phyloP scores from a whole-genome alignment of 805 yeast species.

The Barnettozyma siamensis region DNA sequence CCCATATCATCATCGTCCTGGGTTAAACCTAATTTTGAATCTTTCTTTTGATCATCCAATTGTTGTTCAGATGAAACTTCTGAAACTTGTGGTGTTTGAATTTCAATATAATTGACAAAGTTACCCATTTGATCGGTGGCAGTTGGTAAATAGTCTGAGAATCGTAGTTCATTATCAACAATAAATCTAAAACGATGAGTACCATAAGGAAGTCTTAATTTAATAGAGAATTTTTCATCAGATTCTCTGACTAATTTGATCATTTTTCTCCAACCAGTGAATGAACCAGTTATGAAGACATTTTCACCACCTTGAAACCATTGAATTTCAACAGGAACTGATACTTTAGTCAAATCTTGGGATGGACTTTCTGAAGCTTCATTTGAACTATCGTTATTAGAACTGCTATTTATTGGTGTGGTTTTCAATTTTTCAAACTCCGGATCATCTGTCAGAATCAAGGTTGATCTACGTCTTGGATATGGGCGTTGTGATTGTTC shows the following conservation, averaged over 20 bases:
- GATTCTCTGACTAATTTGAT: constrained; percentile 65
- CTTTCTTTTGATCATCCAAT: constrained; percentile 29
- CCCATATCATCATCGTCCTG: constrained; percentile 80
- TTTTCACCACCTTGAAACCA: constrained; percentile 97
- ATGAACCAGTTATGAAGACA: constrained; percentile 95
- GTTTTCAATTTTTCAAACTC: constrained; percentile 48
- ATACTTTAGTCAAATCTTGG: constrained; percentile 5
- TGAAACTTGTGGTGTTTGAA: constrained; percentile 35
- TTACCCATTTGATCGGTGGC: constrained; percentile 98
- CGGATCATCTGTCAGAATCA: constrained; percentile 64
- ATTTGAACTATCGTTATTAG: neutral
- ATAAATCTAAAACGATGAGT: constrained; percentile 92
- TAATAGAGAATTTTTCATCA: constrained; percentile 55
- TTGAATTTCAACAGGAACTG: constrained; percentile 57
- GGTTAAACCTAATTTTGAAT: constrained; percentile 58
- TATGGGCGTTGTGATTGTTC: constrained; percentile 8
- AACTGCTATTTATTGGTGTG: constrained; percentile 26
- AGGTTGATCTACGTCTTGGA: constrained; percentile 59
- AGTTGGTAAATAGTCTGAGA: constrained; percentile 85
- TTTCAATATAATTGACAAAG: constrained; percentile 86
- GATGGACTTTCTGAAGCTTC: constrained; percentile 3
- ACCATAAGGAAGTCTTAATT: constrained; percentile 78
- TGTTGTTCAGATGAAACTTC: constrained; percentile 30
- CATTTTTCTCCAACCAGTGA: constrained; percentile 98
- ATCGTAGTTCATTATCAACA: constrained; percentile 87